Evolutionary conservation across 495 filamentous ascomycete genomes (phyloP).

Genomic region (Xylaria telfairii): DNA sequence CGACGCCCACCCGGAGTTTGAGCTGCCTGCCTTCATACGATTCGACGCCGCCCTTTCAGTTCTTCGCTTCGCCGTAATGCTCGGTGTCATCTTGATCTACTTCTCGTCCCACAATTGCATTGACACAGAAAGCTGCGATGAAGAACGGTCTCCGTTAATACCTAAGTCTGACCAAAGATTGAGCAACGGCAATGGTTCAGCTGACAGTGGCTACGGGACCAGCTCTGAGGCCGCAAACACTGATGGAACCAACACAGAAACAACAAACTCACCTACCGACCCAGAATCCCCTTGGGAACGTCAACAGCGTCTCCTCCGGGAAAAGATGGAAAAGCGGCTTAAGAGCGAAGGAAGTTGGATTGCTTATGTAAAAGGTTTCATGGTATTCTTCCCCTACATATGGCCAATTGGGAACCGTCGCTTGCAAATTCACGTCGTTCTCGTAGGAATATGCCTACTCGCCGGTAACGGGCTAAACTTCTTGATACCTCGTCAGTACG

Average conservation of each 20-base stretch:
- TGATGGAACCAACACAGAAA: slow-evolving; percentile 39
- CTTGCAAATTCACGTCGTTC: slow-evolving; percentile 61
- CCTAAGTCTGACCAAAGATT: slow-evolving; percentile 40
- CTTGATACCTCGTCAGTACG: slow-evolving; percentile 70
- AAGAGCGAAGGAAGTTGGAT: slow-evolving; percentile 69
- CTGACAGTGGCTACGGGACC: slow-evolving; percentile 53
- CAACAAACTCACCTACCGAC: slow-evolving; percentile 44
- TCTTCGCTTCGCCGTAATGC: slow-evolving; percentile 40
- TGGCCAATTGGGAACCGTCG: slow-evolving; percentile 64
- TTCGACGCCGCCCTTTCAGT: slow-evolving; percentile 43
- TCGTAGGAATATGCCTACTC: slow-evolving; percentile 67
- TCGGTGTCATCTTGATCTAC: slow-evolving; percentile 40
- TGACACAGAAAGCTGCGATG: slow-evolving; percentile 47
- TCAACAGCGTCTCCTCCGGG: slow-evolving; percentile 54
- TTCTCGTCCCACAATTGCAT: slow-evolving; percentile 40
- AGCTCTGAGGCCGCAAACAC: slow-evolving; percentile 47
- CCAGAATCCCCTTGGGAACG: slow-evolving; percentile 57
- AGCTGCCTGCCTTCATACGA: slow-evolving; percentile 34
- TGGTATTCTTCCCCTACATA: slow-evolving; percentile 68
- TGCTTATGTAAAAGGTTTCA: slow-evolving; percentile 66
- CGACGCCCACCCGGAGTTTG: slow-evolving; percentile 18
- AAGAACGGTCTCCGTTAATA: slow-evolving; percentile 59
- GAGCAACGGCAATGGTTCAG: slow-evolving; percentile 33
- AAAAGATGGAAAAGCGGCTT: slow-evolving; percentile 62
- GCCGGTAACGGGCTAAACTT: slow-evolving; percentile 66